phyloP scores from a whole-genome alignment of 257 asterid genomes.

The Solanum neorickii region DNA sequence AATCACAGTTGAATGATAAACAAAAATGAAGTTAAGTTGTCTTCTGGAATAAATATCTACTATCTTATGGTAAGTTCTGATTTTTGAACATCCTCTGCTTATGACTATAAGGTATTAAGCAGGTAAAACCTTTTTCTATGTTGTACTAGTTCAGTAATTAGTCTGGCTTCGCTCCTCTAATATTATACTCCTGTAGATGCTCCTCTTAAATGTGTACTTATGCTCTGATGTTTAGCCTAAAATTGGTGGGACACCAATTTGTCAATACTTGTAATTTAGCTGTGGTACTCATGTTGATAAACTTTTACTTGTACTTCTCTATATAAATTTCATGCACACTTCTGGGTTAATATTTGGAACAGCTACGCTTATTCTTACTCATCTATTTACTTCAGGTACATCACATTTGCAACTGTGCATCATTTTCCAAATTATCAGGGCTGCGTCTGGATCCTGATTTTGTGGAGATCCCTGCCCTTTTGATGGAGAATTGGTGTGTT shows the following conservation, averaged over 20 bases:
- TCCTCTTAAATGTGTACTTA: background rate
- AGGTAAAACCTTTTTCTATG: background rate
- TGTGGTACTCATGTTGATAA: background rate
- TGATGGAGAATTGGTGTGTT: slow-evolving; percentile 77
- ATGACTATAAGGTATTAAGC: background rate
- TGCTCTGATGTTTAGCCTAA: background rate
- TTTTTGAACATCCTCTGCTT: background rate
- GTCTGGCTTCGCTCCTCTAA: background rate
- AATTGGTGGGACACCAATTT: background rate
- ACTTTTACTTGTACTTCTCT: background rate
- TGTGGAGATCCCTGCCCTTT: slow-evolving; percentile 78
- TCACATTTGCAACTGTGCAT: slow-evolving; percentile 74
- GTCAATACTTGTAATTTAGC: background rate
- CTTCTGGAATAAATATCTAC: background rate
- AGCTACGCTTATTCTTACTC: background rate
- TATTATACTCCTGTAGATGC: background rate
- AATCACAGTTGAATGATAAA: background rate
- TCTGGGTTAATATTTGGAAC: background rate
- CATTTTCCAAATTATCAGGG: slow-evolving; percentile 85
- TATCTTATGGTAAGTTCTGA: background rate
- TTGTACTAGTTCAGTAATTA: background rate
- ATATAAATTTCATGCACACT: background rate
- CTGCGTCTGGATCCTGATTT: slow-evolving; percentile 90
- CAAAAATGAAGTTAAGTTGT: background rate
- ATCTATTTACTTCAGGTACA: slow-evolving; percentile 46